Percentiles rank a stretch among this genome's conserved stretches.
Evolutionary conservation across 805 yeast genomes (phyloP).

Genomic region (Jamesozyma gamospora): DNA sequence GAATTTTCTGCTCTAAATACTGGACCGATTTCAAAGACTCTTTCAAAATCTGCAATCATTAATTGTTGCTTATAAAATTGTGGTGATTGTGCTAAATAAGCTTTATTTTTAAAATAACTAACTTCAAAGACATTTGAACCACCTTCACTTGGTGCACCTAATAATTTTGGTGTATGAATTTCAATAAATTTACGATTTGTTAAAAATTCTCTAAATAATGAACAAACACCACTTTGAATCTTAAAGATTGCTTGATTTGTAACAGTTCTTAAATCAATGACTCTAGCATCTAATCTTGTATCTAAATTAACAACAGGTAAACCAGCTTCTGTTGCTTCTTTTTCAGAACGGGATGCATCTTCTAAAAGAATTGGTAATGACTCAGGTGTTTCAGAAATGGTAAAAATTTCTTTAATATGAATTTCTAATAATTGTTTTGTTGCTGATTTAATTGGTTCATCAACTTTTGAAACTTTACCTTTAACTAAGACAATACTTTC

Average conservation of each 20-base stretch:
- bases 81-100: slow-evolving; percentile 95
- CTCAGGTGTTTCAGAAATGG: slow-evolving; percentile 81
- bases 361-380: slow-evolving; percentile 90
- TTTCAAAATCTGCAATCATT: slow-evolving; percentile 96
- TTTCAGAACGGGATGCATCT: slow-evolving; percentile 92
- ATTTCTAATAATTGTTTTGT: slow-evolving; percentile 88
- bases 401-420: slow-evolving; percentile 58
- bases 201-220: slow-evolving; percentile 83
- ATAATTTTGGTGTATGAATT: slow-evolving; percentile 90
- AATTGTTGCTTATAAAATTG: slow-evolving; percentile 96
- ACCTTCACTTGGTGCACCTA: slow-evolving; percentile 95
- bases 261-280: slow-evolving; percentile 90
- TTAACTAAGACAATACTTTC: slow-evolving; percentile 89
- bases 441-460: slow-evolving; percentile 79
- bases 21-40: slow-evolving; percentile 92
- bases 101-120: slow-evolving; percentile 75
- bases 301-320: slow-evolving; percentile 93
- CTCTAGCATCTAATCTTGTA: slow-evolving; percentile 90
- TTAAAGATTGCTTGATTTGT: slow-evolving; percentile 97
- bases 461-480: slow-evolving; percentile 76
- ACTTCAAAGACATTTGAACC: slow-evolving; percentile 96
- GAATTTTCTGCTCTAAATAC: slow-evolving; percentile 99
- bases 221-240: slow-evolving; percentile 82
- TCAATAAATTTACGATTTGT: slow-evolving; percentile 62
- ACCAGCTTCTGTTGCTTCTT: slow-evolving; percentile 84